Conservation (phyloP, 305 asterid species). For the Fraxinus latifolia region DNA sequence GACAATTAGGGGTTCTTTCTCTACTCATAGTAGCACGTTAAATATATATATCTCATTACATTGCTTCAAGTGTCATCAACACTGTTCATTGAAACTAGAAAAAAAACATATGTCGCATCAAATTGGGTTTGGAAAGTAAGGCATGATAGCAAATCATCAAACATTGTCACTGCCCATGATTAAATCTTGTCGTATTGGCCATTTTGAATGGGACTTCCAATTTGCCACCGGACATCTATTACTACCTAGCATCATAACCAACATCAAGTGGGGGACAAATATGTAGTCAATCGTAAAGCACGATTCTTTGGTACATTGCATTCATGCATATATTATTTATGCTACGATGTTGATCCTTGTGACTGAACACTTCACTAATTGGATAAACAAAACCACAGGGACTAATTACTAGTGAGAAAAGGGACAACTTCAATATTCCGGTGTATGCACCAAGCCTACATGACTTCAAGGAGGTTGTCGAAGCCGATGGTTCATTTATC, state of each 20-base stretch:
- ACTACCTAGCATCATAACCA: background rate
- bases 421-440: slow-evolving; percentile 88
- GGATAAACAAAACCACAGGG: slow-evolving; percentile 41
- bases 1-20: background rate
- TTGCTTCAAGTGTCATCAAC: background rate
- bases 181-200: background rate
- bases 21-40: background rate
- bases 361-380: background rate
- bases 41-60: background rate
- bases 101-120: background rate
- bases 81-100: background rate
- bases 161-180: background rate
- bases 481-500: slow-evolving; percentile 60
- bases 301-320: background rate
- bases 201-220: background rate
- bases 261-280: background rate
- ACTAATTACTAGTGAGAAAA: slow-evolving; percentile 58
- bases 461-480: slow-evolving; percentile 90
- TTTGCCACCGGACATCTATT: background rate
- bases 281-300: background rate
- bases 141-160: background rate
- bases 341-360: background rate
- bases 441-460: slow-evolving; percentile 85
- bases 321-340: background rate
- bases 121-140: background rate